Conservation (phyloP, 2,329 filamentous ascomycete genomes). For the Amauroascus niger region DNA sequence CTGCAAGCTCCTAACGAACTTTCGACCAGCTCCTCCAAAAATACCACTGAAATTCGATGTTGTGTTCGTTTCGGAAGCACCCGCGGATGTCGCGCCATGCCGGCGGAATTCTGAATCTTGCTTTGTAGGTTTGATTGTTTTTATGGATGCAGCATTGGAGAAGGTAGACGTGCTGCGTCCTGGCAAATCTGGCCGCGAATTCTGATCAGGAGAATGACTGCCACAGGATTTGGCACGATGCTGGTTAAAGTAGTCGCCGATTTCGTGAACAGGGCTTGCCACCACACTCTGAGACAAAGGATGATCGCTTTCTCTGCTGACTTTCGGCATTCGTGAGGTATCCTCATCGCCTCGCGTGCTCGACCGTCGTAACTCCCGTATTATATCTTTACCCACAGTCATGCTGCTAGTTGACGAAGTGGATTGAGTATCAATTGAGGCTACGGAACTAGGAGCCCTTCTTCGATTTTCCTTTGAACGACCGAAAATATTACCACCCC, state of each 20-base stretch:
- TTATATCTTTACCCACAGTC: conserved; percentile 46
- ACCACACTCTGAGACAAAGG: conserved; percentile 65
- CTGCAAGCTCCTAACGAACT: conserved; percentile 28
- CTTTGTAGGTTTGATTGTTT: conserved; percentile 34
- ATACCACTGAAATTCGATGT: conserved; percentile 31
- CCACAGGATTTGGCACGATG: conserved; percentile 10
- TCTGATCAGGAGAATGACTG: conserved; percentile 20
- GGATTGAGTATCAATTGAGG: conserved; percentile 45
- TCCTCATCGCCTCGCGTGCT: conserved; percentile 52
- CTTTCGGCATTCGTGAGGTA: conserved; percentile 39
- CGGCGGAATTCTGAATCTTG: conserved; percentile 20
- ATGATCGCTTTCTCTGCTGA: conserved; percentile 52
- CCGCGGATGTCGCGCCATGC: conserved; percentile 22
- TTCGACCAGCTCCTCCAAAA: conserved; percentile 34
- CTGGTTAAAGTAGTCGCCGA: conserved; percentile 32
- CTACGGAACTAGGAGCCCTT: conserved; percentile 47
- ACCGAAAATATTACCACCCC: conserved; percentile 47
- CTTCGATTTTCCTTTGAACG: conserved; percentile 37
- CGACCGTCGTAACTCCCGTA: conserved; percentile 40
- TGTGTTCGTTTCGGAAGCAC: conserved; percentile 24
- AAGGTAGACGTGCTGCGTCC: conserved; percentile 35
- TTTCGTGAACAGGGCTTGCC: conserved; percentile 52
- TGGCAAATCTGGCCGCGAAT: conserved; percentile 31
- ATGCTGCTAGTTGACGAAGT: conserved; percentile 47
- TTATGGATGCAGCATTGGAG: conserved; percentile 40